Base-by-base conservation (phyloP, 257 asterid genomes). In the Forsythia suspensa region DNA sequence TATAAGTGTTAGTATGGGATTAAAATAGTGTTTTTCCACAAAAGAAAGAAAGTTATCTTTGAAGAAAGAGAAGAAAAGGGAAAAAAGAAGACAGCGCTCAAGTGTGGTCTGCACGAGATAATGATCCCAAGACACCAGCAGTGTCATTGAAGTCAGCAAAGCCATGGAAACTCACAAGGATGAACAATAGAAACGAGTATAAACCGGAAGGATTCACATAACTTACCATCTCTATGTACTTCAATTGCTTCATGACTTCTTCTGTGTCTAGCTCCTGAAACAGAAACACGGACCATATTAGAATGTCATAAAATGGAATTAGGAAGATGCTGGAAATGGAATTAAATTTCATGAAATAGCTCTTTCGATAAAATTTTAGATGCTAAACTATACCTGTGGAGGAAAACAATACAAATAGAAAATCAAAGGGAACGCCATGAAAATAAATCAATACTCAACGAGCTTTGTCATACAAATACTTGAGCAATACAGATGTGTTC, bases 251-350 rank as follows among this genome's bases (percentile, higher is more conserved):
- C 87, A 89, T 76, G 82, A 95, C 89, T 84, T 93, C 95, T 66
- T 89, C 96, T 0, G 92, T 95, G 39, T 83, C 93, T 40, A 93
- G 85, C 87, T 93, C 99, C 99, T 95, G 89, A 82, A 85, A 81
- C 79, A 81, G 70, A 84, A 52, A 81, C 72, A 86, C 24, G 4
- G 76, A 68, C 9, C 59, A 34, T 72, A 65, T 46, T 40, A 34
- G 46, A 73, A 39, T 16, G 70, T 42, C 20, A 38, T 24, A 67
- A 1, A 42, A 83, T 68, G 57, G 38, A 10, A 63, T 63, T 63
- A 24, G 39, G 52, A 69, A 15, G 15, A 66, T 68, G 76, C 73
- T 40, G 36, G 12, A 68, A 75, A 65, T 72, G 67, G 70, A 74
- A 67, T 34, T 13, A 74, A 34, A 51, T 65, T 40, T 37, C 61